Conservation (phyloP, 805 yeast species). For the Candida maltosa region DNA sequence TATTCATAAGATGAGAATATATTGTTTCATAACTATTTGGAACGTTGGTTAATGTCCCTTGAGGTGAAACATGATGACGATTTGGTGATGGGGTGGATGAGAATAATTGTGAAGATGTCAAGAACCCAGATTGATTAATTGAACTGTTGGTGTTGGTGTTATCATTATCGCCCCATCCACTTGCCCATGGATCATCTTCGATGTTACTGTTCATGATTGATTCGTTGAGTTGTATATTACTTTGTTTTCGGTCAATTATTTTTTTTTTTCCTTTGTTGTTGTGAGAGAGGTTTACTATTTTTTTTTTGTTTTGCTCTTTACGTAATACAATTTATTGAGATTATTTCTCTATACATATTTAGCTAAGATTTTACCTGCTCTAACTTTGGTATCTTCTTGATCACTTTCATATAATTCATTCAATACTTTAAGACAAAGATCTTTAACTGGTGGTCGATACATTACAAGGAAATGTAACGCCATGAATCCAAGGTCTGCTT, state of each 20-base stretch:
- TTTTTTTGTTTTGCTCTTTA: not conserved
- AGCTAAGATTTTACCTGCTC: conserved; percentile 42
- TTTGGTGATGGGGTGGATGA: conserved; percentile 23
- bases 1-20: conserved; percentile 13
- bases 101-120: conserved; percentile 25
- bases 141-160: conserved; percentile 7
- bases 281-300: no score
- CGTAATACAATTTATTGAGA: not conserved
- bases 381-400: conserved; percentile 49
- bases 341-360: conserved; percentile 31
- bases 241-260: not conserved
- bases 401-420: conserved; percentile 40
- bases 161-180: conserved; percentile 38
- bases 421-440: conserved; percentile 47
- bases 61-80: conserved; percentile 1
- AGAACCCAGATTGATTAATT: conserved; percentile 7
- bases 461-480: conserved; percentile 78
- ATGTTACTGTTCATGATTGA: not conserved
- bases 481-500: conserved; percentile 77
- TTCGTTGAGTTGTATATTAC: not conserved
- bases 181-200: conserved; percentile 35
- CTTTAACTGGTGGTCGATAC: conserved; percentile 85
- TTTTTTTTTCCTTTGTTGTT: not conserved
- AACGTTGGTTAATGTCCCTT: conserved; percentile 13
- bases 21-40: conserved; percentile 30